Percentiles rank a stretch among this genome's conserved stretches.
These are phyloP conservation scores for Colletotrichum sp. DNA, from an alignment of 2,329 filamentous ascomycete species.

Conservation along the genomic window DNA sequence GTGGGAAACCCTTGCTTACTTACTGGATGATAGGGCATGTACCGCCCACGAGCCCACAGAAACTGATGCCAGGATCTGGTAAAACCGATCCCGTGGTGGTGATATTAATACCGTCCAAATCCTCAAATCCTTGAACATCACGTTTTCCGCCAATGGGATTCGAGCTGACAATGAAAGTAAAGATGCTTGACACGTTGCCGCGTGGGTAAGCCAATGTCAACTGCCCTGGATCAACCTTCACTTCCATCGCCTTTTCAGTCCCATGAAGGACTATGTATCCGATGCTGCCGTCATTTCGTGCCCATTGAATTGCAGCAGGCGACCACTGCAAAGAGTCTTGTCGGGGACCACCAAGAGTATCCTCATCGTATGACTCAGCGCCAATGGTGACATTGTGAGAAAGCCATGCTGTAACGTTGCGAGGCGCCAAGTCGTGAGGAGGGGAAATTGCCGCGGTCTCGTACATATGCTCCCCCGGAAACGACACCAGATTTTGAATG, in stretches of 20 bases:
- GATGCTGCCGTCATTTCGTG: constrained; percentile 36
- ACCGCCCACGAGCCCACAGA: constrained; percentile 6
- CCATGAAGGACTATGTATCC: constrained; percentile 39
- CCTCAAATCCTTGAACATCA: constrained; percentile 48
- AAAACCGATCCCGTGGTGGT: constrained; percentile 49
- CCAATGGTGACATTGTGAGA: constrained; percentile 63
- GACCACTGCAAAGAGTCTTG: constrained; percentile 58
- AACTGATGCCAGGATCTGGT: neutral
- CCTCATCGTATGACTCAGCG: constrained; percentile 61
- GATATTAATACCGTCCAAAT: constrained; percentile 52
- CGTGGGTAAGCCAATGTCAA: constrained; percentile 59
- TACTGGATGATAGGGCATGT: constrained; percentile 6
- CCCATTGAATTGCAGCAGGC: constrained; percentile 65
- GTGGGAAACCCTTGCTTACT: neutral
- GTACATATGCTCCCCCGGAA: constrained; percentile 59
- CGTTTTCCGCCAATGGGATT: constrained; percentile 41
- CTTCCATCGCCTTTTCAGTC: constrained; percentile 42
- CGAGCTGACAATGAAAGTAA: constrained; percentile 55
- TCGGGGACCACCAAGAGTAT: constrained; percentile 57
- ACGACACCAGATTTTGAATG: constrained; percentile 43
- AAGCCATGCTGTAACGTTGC: constrained; percentile 65
- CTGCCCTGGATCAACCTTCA: constrained; percentile 41
- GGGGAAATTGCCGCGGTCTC: constrained; percentile 58
- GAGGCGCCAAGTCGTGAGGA: constrained; percentile 59
- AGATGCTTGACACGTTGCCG: constrained; percentile 52